Conservation (phyloP, 345 rosid species). For the Arabis alpina region DNA sequence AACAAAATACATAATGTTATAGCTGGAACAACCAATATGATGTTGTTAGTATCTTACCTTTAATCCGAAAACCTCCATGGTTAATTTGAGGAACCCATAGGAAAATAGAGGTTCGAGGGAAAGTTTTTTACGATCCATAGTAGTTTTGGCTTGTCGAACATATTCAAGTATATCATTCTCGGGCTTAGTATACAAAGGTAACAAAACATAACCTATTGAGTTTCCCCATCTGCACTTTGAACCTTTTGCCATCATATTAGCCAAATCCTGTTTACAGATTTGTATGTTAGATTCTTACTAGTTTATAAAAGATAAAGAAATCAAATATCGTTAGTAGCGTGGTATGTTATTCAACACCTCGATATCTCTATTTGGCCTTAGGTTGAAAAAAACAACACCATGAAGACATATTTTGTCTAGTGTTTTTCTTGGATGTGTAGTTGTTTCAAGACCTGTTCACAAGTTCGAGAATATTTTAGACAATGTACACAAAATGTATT, state of each 20-base stretch:
- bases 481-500: too few species aligned
- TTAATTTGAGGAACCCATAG: constrained; percentile 29
- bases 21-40: background rate
- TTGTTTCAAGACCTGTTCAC: constrained; percentile 28
- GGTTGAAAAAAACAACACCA: constrained; percentile 41
- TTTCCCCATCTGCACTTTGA: constrained; percentile 56
- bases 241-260: constrained; percentile 53
- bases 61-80: constrained; percentile 42
- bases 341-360: constrained; percentile 53
- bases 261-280: constrained; percentile 38
- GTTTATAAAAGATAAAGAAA: background rate
- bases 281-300: background rate
- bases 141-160: constrained; percentile 49
- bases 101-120: constrained; percentile 52
- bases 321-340: constrained; percentile 34
- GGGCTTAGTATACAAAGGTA: constrained; percentile 48
- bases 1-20: background rate
- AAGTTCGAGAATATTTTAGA: background rate
- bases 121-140: constrained; percentile 14
- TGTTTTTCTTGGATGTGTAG: constrained; percentile 7
- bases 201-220: constrained; percentile 50
- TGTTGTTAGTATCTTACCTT: constrained; percentile 33
- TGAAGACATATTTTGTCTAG: constrained; percentile 41
- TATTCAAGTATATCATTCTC: constrained; percentile 50
- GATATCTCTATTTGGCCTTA: constrained; percentile 39